These are phyloP conservation scores for Gnomoniopsis smithogilvyi DNA, from an alignment of 2,329 filamentous ascomycete species.

Conservation along the genomic window DNA sequence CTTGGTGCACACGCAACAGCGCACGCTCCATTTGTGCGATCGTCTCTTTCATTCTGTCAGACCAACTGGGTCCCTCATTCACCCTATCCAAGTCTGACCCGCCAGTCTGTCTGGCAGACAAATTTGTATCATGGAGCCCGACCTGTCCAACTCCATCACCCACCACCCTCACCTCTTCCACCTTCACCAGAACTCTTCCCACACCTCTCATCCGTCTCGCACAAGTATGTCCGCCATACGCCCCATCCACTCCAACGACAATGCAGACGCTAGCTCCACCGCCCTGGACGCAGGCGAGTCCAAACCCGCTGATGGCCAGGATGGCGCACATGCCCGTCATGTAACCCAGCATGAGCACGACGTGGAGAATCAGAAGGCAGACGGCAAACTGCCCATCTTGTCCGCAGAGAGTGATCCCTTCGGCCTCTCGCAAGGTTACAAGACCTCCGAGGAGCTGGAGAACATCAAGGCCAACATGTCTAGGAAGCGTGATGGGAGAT, in stretches of 20 bases:
- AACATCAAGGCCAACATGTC: slow-evolving; percentile 78
- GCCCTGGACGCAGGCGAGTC: slow-evolving; percentile 38
- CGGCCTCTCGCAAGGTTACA: slow-evolving; percentile 72
- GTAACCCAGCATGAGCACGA: slow-evolving; percentile 31
- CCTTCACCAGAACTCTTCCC: slow-evolving; percentile 29
- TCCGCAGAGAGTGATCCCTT: slow-evolving; percentile 74
- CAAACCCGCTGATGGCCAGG: slow-evolving; percentile 31
- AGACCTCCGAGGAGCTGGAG: slow-evolving; percentile 72
- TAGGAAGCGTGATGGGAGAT: slow-evolving; percentile 60
- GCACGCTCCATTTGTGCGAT: background rate
- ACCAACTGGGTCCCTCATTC: background rate
- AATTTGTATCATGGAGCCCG: slow-evolving; percentile 33
- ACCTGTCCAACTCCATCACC: slow-evolving; percentile 38
- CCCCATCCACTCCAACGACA: slow-evolving; percentile 24
- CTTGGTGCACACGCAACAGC: no score
- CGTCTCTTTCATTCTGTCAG: background rate
- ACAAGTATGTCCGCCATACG: slow-evolving; percentile 15
- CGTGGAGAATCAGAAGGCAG: slow-evolving; percentile 45
- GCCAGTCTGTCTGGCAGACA: background rate
- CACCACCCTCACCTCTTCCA: slow-evolving; percentile 44
- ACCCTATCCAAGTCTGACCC: background rate
- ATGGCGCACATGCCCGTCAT: slow-evolving; percentile 38
- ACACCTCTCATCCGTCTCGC: slow-evolving; percentile 5
- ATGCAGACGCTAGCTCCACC: slow-evolving; percentile 40
- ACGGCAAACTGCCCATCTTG: slow-evolving; percentile 51